Evolutionary conservation across 129 eudicot species (phyloP), one percentile per base, ranked within the genome.

Genomic region (Sambucus nigra): DNA sequence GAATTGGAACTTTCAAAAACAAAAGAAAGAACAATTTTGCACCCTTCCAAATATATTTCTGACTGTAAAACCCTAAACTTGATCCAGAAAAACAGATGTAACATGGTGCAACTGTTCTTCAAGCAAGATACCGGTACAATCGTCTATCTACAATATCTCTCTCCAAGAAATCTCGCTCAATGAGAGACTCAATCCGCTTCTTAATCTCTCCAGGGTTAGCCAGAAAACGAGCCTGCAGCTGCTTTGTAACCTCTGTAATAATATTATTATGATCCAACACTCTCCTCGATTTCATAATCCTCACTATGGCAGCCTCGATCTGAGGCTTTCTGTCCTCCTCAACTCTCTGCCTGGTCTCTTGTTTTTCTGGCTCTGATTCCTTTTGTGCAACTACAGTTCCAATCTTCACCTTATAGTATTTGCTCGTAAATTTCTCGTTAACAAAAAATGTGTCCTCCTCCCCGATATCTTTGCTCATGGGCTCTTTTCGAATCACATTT

Each of bases 241-340:
- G 94, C 66, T 79, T 79, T 15, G 81, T 78, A 20, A 83, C 94
- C 66, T 83, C 94, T 3, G 80, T 62, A 23, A 83, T 69, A 6
- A 83, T 69, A 33, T 83, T 83, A 24, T 83, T 83, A 33, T 82
- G 85, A 53, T 83, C 94, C 59, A 79, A 62, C 2, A 83, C 87
- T 58, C 69, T 68, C 55, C 87, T 54, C 0, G 94, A 73, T 59
- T 83, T 83, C 83, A 75, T 83, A 23, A 78, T 83, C 57, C 94
- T 69, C 39, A 79, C 94, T 16, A 79, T 66, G 5, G 83, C 80
- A 25, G 94, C 87, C 75, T 83, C 94, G 7, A 79, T 79, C 73
- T 83, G 87, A 20, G 87, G 88, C 60, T 80, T 80, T 20, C 88
- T 65, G 51, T 80, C 88, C 69, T 80, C 88, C 66, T 80, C 88